These are phyloP conservation scores for Russula abietina DNA, from an alignment of 768 basidiomycete genomes.

Conservation along the genomic window DNA sequence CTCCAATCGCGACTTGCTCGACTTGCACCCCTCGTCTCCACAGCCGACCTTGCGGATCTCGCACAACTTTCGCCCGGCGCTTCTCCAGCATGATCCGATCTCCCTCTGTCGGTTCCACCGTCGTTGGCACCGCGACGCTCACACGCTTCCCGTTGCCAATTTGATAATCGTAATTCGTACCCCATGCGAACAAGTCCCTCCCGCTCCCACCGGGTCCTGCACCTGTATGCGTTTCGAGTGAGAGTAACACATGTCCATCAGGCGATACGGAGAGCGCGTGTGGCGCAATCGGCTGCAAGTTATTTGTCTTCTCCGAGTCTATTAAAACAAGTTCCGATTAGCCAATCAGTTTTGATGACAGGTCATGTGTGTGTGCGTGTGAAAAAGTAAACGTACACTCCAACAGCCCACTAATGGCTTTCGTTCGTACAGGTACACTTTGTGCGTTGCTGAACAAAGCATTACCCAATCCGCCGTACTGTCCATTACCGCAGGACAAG, in stretches of 20 bases:
- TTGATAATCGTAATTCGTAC: constrained; percentile 66
- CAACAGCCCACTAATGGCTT: constrained; percentile 72
- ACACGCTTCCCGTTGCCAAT: constrained; percentile 68
- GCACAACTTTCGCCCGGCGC: constrained; percentile 46
- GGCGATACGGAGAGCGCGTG: constrained; percentile 61
- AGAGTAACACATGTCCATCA: constrained; percentile 69
- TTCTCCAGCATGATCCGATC: constrained; percentile 54
- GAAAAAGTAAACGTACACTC: constrained; percentile 57
- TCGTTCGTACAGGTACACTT: constrained; percentile 63
- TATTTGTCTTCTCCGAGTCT: constrained; percentile 61
- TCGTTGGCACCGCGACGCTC: constrained; percentile 49
- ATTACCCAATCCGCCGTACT: constrained; percentile 73
- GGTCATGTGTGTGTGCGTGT: background rate
- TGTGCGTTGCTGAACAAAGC: constrained; percentile 63
- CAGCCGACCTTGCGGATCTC: constrained; percentile 51
- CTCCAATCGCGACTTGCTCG: constrained; percentile 57
- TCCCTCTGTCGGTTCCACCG: constrained; percentile 46
- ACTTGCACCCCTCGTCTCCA: constrained; percentile 58
- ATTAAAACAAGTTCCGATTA: constrained; percentile 30
- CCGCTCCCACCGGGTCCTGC: constrained; percentile 47
- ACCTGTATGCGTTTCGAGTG: constrained; percentile 54
- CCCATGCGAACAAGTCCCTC: constrained; percentile 68
- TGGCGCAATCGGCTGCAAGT: constrained; percentile 60
- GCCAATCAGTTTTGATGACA: constrained; percentile 2
- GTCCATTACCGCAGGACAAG: constrained; percentile 77